Conservation (phyloP, 192 early-diverging fungal species). For the Rhizophagus prolifer region DNA sequence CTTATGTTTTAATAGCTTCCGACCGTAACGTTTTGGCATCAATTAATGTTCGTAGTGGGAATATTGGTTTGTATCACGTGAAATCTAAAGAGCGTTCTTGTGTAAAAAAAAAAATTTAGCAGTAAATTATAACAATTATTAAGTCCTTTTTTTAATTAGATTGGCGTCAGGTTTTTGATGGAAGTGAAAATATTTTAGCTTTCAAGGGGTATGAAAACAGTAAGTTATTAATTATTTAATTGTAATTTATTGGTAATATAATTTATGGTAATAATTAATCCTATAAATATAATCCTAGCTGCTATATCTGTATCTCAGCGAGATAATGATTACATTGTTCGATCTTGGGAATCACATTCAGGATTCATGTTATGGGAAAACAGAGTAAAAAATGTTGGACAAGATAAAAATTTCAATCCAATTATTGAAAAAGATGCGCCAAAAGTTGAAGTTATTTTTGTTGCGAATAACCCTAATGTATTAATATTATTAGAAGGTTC, state of each 20-base stretch:
- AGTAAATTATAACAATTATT: not conserved
- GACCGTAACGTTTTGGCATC: constrained; percentile 74
- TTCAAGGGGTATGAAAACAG: constrained; percentile 50
- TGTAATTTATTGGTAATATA: constrained; percentile 23
- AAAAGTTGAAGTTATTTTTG: constrained; percentile 8
- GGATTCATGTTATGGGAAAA: constrained; percentile 41
- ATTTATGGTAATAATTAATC: not conserved
- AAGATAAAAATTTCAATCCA: not conserved
- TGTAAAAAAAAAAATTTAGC: not conserved
- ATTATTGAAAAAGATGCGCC: not conserved
- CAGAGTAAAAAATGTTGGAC: not conserved
- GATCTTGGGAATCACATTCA: constrained; percentile 38
- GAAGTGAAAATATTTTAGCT: constrained; percentile 54
- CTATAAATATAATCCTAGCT: not conserved
- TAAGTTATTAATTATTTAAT: constrained; percentile 42
- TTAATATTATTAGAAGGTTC: constrained; percentile 2
- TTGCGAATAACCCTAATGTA: not conserved
- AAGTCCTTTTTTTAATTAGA: constrained; percentile 32
- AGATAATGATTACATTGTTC: constrained; percentile 27
- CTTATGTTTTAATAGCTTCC: constrained; percentile 59
- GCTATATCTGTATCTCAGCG: constrained; percentile 35
- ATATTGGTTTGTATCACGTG: constrained; percentile 49
- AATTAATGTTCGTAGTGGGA: constrained; percentile 64
- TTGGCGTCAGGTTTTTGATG: constrained; percentile 76
- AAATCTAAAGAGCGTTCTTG: constrained; percentile 1